Percentiles rank a stretch among this genome's conserved stretches.
phyloP scores from a whole-genome alignment of 257 asterid genomes.

The Schizonepeta tenuifolia region DNA sequence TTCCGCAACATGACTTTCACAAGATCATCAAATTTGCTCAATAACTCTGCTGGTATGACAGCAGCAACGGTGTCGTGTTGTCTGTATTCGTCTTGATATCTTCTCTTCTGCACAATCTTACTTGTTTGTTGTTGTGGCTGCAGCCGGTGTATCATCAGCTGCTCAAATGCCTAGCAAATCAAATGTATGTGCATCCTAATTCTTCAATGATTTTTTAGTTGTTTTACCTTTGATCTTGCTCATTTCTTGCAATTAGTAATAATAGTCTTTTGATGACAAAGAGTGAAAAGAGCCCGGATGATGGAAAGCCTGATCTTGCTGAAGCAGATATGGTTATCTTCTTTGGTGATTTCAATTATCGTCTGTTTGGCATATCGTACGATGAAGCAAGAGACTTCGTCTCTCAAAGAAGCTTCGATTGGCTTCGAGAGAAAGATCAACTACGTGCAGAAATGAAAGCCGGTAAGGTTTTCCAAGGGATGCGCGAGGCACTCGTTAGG shows the following conservation, averaged over 20 bases:
- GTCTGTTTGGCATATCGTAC: constrained; percentile 92
- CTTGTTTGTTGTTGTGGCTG: constrained; percentile 80
- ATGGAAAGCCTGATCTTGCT: constrained; percentile 86
- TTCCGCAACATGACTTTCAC: constrained; percentile 81
- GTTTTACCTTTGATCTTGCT: neutral
- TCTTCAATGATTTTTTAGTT: neutral
- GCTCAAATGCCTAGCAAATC: constrained; percentile 81
- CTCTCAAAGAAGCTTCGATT: constrained; percentile 97
- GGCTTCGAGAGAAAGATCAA: constrained; percentile 98
- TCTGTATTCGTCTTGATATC: constrained; percentile 74
- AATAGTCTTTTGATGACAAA: constrained; percentile 5
- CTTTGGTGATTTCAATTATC: constrained; percentile 90
- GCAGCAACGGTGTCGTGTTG: constrained; percentile 32
- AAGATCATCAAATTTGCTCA: constrained; percentile 59
- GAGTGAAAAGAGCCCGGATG: constrained; percentile 58
- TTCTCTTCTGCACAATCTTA: constrained; percentile 70
- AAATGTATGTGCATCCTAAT: constrained; percentile 51
- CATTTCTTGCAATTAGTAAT: constrained; percentile 8
- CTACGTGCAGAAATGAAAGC: constrained; percentile 90
- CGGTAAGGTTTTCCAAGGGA: constrained; percentile 94
- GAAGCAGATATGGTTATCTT: constrained; percentile 91
- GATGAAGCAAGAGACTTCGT: constrained; percentile 98
- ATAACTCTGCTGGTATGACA: constrained; percentile 88
- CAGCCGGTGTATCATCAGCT: constrained; percentile 91
- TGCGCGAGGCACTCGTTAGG: constrained; percentile 90